Percentiles rank a stretch among this genome's conserved stretches.
Evolutionary conservation across 1,139 yeast species (phyloP).

Genomic region (Hansenula sp.): DNA sequence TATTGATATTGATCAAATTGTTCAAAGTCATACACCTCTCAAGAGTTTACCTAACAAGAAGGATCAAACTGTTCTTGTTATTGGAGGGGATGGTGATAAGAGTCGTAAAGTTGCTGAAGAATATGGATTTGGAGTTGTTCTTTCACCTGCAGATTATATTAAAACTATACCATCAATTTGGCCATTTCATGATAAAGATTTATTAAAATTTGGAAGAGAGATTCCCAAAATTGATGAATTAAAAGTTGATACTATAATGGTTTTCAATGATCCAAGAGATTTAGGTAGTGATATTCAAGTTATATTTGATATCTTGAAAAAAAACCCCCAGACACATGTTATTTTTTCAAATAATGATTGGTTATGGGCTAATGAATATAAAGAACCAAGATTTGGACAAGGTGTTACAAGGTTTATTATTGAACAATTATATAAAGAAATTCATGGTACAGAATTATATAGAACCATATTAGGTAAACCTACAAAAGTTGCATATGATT

Average conservation of each 20-base stretch:
- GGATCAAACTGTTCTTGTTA: slow-evolving; percentile 59
- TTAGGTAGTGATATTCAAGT: slow-evolving; percentile 84
- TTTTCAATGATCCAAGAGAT: slow-evolving; percentile 90
- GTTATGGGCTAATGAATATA: slow-evolving; percentile 85
- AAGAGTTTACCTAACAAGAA: slow-evolving; percentile 50
- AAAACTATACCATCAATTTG: slow-evolving; percentile 53
- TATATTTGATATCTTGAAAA: slow-evolving; percentile 61
- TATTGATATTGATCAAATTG: slow-evolving; percentile 60
- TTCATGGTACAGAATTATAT: slow-evolving; percentile 43
- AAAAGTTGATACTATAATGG: slow-evolving; percentile 74
- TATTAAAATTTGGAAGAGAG: slow-evolving; percentile 39
- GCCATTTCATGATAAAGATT: slow-evolving; percentile 66
- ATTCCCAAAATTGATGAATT: slow-evolving; percentile 28
- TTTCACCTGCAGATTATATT: slow-evolving; percentile 73
- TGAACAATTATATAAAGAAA: slow-evolving; percentile 57
- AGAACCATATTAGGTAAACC: slow-evolving; percentile 83
- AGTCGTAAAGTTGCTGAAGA: slow-evolving; percentile 66
- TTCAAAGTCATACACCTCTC: slow-evolving; percentile 93
- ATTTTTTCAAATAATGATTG: slow-evolving; percentile 85
- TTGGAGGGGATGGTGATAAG: slow-evolving; percentile 76
- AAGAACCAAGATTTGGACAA: slow-evolving; percentile 82
- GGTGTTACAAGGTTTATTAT: slow-evolving; percentile 76
- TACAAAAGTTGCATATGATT: slow-evolving; percentile 72
- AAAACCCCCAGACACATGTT: slow-evolving; percentile 68
- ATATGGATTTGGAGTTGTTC: slow-evolving; percentile 80